Conservation (phyloP, 345 rosid genomes). For the Jatropha curcas region DNA sequence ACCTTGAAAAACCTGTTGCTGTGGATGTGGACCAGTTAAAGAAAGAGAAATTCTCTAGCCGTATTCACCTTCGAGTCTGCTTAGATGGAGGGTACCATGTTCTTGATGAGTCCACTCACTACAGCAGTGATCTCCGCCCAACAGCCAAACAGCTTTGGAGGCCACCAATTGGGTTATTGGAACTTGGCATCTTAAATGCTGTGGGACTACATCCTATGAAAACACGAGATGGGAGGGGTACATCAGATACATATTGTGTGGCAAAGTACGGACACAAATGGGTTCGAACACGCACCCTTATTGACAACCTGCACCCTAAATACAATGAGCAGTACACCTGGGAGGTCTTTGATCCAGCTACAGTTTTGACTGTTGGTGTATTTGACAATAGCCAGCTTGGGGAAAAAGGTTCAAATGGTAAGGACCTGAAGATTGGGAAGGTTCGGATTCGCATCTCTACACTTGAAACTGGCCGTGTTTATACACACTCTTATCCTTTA, state of each 20-base stretch:
- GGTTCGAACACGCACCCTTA: conserved; percentile 36
- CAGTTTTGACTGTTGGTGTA: conserved; percentile 37
- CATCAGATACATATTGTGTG: conserved; percentile 37
- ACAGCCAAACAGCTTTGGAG: conserved; percentile 41
- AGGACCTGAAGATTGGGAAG: conserved; percentile 37
- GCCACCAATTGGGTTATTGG: conserved; percentile 35
- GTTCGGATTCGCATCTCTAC: conserved; percentile 37
- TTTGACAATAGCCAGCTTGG: conserved; percentile 34
- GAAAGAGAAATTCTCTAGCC: conserved; percentile 37
- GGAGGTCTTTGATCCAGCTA: conserved; percentile 37
- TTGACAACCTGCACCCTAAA: conserved; percentile 29
- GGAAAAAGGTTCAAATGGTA: conserved; percentile 27
- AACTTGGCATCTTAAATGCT: conserved; percentile 35
- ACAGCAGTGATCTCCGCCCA: conserved; percentile 39
- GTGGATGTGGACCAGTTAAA: conserved; percentile 34
- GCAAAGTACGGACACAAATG: conserved; percentile 39
- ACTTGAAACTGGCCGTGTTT: conserved; percentile 36
- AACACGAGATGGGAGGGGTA: conserved; percentile 35
- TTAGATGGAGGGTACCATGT: conserved; percentile 41
- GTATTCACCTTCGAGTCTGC: conserved; percentile 34
- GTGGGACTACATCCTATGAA: conserved; percentile 39
- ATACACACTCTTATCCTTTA: conserved; percentile 35
- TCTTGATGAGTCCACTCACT: conserved; percentile 37
- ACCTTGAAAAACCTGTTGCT: conserved; percentile 36
- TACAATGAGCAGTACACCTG: conserved; percentile 38